Evolutionary conservation across 768 basidiomycete species (phyloP).

Genomic region (Collybiopsis confluens): DNA sequence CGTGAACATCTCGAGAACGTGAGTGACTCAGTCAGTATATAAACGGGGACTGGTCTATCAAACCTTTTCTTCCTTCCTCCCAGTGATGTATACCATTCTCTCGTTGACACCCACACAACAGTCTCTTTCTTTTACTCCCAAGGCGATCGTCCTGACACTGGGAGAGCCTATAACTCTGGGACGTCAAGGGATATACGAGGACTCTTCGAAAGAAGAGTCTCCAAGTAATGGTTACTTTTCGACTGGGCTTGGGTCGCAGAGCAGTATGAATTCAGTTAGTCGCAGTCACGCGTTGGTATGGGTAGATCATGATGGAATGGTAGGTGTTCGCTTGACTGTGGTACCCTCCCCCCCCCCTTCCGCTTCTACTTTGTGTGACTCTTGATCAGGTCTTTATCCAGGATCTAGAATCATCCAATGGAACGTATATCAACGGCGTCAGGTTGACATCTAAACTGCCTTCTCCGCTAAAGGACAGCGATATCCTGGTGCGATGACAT

Average conservation of each 20-base stretch:
- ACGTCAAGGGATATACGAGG: constrained; percentile 2
- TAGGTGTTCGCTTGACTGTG: too few species aligned
- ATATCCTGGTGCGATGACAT: constrained; percentile 1
- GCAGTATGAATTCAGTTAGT: not conserved
- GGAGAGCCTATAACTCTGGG: not conserved
- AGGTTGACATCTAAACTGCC: not conserved
- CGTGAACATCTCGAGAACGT: too few species aligned
- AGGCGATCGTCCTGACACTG: not conserved
- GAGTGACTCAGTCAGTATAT: not conserved
- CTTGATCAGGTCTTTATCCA: constrained; percentile 3
- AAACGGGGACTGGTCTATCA: too few species aligned
- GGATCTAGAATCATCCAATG: not conserved
- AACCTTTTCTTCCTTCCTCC: not conserved
- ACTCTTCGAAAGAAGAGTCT: not conserved
- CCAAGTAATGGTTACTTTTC: not conserved
- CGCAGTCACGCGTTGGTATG: not conserved
- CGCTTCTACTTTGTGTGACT: too few species aligned
- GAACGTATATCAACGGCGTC: constrained; percentile 3
- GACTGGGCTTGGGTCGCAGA: not conserved
- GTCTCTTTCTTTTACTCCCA: not conserved
- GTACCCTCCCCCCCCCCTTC: too few species aligned
- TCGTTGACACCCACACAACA: not conserved
- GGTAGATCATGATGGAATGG: not conserved
- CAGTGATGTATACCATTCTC: not conserved
- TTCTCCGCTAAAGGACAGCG: not conserved